Conservation (phyloP, 2,329 filamentous ascomycete species). For the Mariannaea sp. region DNA sequence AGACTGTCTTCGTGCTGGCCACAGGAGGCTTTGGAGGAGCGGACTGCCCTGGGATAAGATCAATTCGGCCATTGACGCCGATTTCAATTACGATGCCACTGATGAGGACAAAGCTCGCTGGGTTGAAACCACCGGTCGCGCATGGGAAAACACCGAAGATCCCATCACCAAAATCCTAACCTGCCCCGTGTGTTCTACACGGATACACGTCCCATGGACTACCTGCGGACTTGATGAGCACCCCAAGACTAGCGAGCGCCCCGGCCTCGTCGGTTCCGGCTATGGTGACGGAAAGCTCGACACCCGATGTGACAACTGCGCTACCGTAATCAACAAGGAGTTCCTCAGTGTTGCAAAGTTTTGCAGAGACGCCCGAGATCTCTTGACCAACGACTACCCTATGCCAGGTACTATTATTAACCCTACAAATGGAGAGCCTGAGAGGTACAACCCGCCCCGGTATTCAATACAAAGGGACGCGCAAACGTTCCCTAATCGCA, state of each 20-base stretch:
- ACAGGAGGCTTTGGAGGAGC: slow-evolving; percentile 53
- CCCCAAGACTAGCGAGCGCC: slow-evolving; percentile 18
- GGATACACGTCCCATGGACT: slow-evolving; percentile 59
- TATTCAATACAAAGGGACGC: slow-evolving; percentile 7
- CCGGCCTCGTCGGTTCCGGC: slow-evolving; percentile 55
- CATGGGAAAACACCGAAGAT: slow-evolving; percentile 62
- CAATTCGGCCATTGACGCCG: slow-evolving; percentile 57
- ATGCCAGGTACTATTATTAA: slow-evolving; percentile 73
- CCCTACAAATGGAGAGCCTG: slow-evolving; percentile 55
- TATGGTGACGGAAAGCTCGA: slow-evolving; percentile 64
- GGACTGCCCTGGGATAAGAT: slow-evolving; percentile 67
- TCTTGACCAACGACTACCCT: slow-evolving; percentile 50
- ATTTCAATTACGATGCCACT: slow-evolving; percentile 57
- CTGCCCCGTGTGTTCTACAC: slow-evolving; percentile 48
- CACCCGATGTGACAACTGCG: slow-evolving; percentile 57
- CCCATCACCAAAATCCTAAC: slow-evolving; percentile 47
- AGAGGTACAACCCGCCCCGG: slow-evolving; percentile 15
- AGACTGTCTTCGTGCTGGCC: slow-evolving; percentile 29
- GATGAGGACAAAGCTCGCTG: slow-evolving; percentile 50
- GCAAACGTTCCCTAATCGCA: slow-evolving; percentile 61
- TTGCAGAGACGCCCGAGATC: slow-evolving; percentile 56
- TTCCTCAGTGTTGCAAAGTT: slow-evolving; percentile 63
- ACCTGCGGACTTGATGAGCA: slow-evolving; percentile 40
- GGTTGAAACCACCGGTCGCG: slow-evolving; percentile 48
- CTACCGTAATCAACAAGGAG: slow-evolving; percentile 56